Percentiles rank a stretch among this genome's conserved stretches.
These are phyloP conservation scores for Hyaloscypha bicolor DNA, from an alignment of 495 filamentous ascomycete genomes.

Conservation along the genomic window DNA sequence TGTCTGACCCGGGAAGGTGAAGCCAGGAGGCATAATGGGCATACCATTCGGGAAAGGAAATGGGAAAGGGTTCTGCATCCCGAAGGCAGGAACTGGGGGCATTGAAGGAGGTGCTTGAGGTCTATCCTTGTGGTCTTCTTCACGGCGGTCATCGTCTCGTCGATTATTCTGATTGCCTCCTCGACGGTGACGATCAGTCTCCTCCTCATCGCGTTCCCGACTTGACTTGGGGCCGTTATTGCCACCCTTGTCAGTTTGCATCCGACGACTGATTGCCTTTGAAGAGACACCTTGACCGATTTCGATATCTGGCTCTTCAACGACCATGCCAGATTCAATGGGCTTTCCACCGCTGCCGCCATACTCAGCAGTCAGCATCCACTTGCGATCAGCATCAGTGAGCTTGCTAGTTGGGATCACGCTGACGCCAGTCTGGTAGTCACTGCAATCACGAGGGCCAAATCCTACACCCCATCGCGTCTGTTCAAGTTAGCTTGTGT, in stretches of 20 bases:
- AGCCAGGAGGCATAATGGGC: constrained; percentile 69
- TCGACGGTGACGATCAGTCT: constrained; percentile 42
- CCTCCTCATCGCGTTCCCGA: constrained; percentile 54
- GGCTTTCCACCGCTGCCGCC: constrained; percentile 85
- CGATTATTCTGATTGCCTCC: constrained; percentile 38
- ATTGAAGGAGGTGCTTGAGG: constrained; percentile 24
- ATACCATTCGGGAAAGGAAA: constrained; percentile 65
- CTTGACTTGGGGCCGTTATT: constrained; percentile 73
- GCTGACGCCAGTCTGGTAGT: constrained; percentile 91
- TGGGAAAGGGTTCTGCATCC: constrained; percentile 52
- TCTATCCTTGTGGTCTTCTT: constrained; percentile 44
- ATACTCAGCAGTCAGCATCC: constrained; percentile 94
- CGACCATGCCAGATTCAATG: constrained; percentile 81
- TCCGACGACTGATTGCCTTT: constrained; percentile 87
- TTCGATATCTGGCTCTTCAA: constrained; percentile 98
- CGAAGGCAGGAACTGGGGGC: constrained; percentile 28
- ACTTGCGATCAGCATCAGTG: constrained; percentile 94
- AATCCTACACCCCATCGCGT: constrained; percentile 98
- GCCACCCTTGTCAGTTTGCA: constrained; percentile 76
- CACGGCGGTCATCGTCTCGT: constrained; percentile 46
- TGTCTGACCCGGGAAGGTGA: constrained; percentile 42
- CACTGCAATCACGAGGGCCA: constrained; percentile 94
- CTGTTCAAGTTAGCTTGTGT: constrained; percentile 44
- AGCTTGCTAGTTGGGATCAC: constrained; percentile 89
- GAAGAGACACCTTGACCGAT: constrained; percentile 96